Base-by-base conservation (phyloP, 2,329 filamentous ascomycete species). In the Diplodia mutila region DNA sequence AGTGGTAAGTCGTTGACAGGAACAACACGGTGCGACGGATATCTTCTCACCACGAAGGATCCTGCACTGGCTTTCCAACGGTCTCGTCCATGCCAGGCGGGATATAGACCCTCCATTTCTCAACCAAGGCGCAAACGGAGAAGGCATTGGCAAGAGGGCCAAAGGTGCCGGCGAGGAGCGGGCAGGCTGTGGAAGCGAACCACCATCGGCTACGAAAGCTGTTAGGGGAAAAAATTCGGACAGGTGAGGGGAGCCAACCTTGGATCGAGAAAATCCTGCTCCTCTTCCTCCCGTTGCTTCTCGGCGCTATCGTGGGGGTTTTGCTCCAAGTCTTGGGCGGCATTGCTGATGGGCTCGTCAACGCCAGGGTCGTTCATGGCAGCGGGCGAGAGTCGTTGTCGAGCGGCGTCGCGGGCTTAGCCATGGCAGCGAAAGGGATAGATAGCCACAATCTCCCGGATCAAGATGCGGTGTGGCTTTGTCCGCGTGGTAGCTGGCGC, bases 151-250 rank as follows among this genome's bases (percentile, higher is more conserved):
- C 84, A 76, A 86, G 84, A 2, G 85, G 85, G 0, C 85, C 85
- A 71, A 86, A 85, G 0, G 85, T 86, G 53, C 80, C 80, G 4
- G 86, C 86, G 42, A 87, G 78, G 3, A 89, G 77, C 16, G 87
- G 87, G 71, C 84, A 85, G 37, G 82, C 85, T 9, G 86, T 88
- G 23, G 84, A 86, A 2, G 86, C 85, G 72, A 88, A 85, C 86
- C 86, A 89, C 85, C 86, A 89, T 66, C 82, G 80, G 72, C 81
- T 83, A 53, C 7, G 14, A n/a, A 16, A 23, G 23, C 25, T 5
- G 37, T 65, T 25, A 65, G 63, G 11, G 27, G 21, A 5, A 12
- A 49, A 32, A 46, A 21, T 51, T 21, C 6, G 54, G 18, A 21
- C 11, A 23, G 21, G 6, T 11, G 3, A 29, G 29, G 18, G 23